These are phyloP conservation scores for Boletellus sp. DNA, from an alignment of 768 basidiomycete species.

Conservation along the genomic window DNA sequence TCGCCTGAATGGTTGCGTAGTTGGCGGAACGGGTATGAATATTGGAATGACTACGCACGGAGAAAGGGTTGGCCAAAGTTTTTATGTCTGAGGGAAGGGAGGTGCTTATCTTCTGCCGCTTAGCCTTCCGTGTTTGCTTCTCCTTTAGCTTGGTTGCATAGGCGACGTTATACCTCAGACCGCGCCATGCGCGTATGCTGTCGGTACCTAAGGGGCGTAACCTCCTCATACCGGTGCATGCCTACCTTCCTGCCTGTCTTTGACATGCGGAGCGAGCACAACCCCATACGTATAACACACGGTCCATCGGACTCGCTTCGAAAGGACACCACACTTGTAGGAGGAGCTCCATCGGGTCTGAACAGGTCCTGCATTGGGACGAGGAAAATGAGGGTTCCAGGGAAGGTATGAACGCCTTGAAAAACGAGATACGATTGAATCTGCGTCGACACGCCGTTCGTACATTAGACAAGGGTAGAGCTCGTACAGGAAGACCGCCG, in stretches of 20 bases:
- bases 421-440: constrained; percentile 40
- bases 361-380: constrained; percentile 70
- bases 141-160: constrained; percentile 73
- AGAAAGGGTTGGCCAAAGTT: constrained; percentile 62
- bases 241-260: constrained; percentile 73
- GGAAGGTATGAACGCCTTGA: constrained; percentile 70
- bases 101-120: constrained; percentile 34
- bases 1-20: constrained; percentile 17
- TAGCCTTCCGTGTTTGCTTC: constrained; percentile 44
- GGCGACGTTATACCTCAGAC: constrained; percentile 62
- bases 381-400: constrained; percentile 59
- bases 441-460: constrained; percentile 42
- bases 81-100: constrained; percentile 27
- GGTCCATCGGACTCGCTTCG: constrained; percentile 79
- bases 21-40: neutral
- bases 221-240: neutral
- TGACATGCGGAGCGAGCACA: constrained; percentile 72
- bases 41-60: constrained; percentile 40
- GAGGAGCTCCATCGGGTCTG: constrained; percentile 72
- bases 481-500: constrained; percentile 86
- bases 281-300: constrained; percentile 83
- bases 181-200: constrained; percentile 82
- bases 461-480: constrained; percentile 43
- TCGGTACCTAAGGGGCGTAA: constrained; percentile 11
- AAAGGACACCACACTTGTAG: constrained; percentile 90